Evolutionary conservation across 805 yeast genomes (phyloP).

Genomic region (Cyberlindnera mississippiensis): DNA sequence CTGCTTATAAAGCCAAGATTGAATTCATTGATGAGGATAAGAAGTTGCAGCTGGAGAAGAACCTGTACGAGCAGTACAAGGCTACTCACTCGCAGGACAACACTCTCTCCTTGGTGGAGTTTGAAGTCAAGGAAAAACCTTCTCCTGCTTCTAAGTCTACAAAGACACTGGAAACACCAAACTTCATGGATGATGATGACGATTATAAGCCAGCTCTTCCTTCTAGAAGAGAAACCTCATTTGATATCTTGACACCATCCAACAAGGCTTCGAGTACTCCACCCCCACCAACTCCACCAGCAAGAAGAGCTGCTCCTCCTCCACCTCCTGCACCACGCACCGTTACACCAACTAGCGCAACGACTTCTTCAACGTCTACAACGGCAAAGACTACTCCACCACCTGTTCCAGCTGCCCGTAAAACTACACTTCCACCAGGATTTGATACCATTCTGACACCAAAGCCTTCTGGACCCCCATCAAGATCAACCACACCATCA

Average conservation of each 20-base stretch:
- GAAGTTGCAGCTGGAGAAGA: slow-evolving; percentile 50
- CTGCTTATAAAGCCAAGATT: slow-evolving; percentile 65
- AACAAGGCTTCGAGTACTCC: slow-evolving; percentile 20
- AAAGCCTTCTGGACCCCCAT: slow-evolving; percentile 26
- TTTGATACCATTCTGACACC: slow-evolving; percentile 33
- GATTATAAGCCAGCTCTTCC: slow-evolving; percentile 22
- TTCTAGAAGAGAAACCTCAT: slow-evolving; percentile 6
- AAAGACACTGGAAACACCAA: slow-evolving; percentile 14
- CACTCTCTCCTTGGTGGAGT: slow-evolving; percentile 21
- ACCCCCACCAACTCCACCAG: slow-evolving; percentile 17
- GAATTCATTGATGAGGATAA: slow-evolving; percentile 62
- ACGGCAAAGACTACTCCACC: slow-evolving; percentile 24
- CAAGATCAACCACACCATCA: slow-evolving; percentile 16
- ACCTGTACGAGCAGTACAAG: slow-evolving; percentile 58
- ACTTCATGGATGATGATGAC: slow-evolving; percentile 22
- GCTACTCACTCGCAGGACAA: slow-evolving; percentile 30
- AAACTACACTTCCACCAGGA: slow-evolving; percentile 35
- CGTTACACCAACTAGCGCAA: slow-evolving; percentile 2
- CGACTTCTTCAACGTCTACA: slow-evolving; percentile 3
- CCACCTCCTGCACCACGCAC: slow-evolving; percentile 18
- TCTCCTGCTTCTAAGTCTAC: neutral
- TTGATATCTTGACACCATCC: slow-evolving; percentile 20
- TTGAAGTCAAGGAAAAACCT: slow-evolving; percentile 8
- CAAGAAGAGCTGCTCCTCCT: slow-evolving; percentile 11
- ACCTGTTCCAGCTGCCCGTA: slow-evolving; percentile 31